A percentile compares a stretch with the other conserved stretches of the same genome.
phyloP scores from a whole-genome alignment of 768 basidiomycete species.

The Hortiboletus campestris region DNA sequence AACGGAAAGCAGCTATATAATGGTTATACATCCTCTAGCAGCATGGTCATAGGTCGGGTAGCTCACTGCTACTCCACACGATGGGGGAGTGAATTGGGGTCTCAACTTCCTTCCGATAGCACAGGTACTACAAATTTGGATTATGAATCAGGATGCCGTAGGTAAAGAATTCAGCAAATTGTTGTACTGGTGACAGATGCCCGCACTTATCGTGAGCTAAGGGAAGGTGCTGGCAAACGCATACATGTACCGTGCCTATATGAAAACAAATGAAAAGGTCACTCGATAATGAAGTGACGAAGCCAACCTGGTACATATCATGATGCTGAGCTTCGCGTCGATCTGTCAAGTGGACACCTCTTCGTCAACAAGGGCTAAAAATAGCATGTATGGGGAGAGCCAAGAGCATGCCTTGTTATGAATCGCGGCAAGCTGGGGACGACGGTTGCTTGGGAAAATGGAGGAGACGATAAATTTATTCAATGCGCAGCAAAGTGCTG shows the following conservation, averaged over 20 bases:
- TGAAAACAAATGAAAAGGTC: neutral
- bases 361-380: neutral
- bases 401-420: neutral
- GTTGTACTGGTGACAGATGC: neutral
- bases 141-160: neutral
- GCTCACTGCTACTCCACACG: too few species aligned
- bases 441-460: neutral
- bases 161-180: neutral
- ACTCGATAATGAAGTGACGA: neutral
- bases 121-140: neutral
- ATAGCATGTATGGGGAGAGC: neutral
- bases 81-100: neutral
- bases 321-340: slow-evolving; percentile 1
- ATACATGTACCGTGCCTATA: neutral
- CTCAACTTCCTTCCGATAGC: neutral
- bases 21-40: neutral
- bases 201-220: neutral
- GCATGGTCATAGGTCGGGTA: neutral
- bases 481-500: neutral
- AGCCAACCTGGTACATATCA: too few species aligned
- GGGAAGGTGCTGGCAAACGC: neutral
- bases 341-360: neutral
- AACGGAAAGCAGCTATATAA: neutral
- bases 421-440: neutral
- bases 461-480: neutral